Base-by-base conservation (phyloP, 2,329 filamentous ascomycete species). In the Fusarium irregulare region DNA sequence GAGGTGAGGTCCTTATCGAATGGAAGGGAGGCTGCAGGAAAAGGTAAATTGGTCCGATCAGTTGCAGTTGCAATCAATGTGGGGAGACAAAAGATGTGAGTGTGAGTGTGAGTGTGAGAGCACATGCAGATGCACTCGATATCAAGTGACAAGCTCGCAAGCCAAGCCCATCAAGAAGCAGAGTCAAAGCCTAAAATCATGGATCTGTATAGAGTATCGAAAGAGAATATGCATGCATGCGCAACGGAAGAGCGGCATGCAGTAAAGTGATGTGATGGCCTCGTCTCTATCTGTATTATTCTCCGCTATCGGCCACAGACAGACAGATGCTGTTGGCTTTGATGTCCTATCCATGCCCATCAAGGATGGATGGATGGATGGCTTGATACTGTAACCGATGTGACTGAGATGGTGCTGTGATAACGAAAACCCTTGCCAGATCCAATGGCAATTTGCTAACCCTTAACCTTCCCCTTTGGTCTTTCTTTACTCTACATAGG, bases 31-130 rank as follows among this genome's bases (percentile, higher is more conserved):
- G n/a, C 49, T 20, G 23, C 21, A 51, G 28, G 34, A 21, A 51
- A 30, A 34, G 44, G 23, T 25, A 32, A 40, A 27, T 21, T 20
- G 37, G 20, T 9, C 49, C 48, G 56, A 62, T 62, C 32, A 55
- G 27, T 53, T 40, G 20, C 21, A 28, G 69, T 74, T 41, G 61
- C 61, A 74, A 32, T 56, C 54, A 41, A 47, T 56, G 72, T 74
- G 72, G 72, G 14, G 32, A 40, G 41, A 21, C 8, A 21, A 44
- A 21, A 44, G 20, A 21, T 21, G 18, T n/a, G 34, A 37, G 32
- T 6, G 16, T 18, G 32, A 34, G 5, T 18, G 32, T 18, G 16
- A 37, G 16, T 18, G 32, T 18, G 32, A 34, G 32, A 37, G 56
- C 56, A 37, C 28, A 49, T 45, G 50, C 30, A 47, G 55, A 50